Percentiles rank a stretch among this genome's conserved stretches.
phyloP scores from a whole-genome alignment of 106 monocot species.

The Dendrobium officinale region DNA sequence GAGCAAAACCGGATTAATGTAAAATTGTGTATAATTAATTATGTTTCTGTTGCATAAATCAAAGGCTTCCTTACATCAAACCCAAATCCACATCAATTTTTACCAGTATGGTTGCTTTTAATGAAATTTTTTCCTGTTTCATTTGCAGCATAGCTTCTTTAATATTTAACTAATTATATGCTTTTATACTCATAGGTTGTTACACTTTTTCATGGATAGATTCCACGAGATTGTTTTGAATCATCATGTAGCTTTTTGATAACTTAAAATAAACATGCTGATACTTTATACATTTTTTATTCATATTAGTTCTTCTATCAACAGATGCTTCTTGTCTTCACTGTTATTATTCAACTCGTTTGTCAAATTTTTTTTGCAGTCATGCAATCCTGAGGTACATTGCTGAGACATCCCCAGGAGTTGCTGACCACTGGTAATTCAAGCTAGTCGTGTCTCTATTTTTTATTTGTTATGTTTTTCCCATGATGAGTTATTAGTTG shows the following conservation, averaged over 20 bases:
- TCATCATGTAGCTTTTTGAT: not conserved
- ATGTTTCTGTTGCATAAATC: too few relatives aligned
- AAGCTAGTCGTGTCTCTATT: not conserved
- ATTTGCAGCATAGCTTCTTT: too few relatives aligned
- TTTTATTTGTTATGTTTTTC: not conserved
- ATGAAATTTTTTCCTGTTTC: too few relatives aligned
- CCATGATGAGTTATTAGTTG: too few relatives aligned
- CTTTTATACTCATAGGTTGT: too few relatives aligned
- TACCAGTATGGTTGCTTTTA: too few relatives aligned
- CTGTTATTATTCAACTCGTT: not conserved
- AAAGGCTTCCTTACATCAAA: too few relatives aligned
- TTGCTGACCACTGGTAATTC: constrained; percentile 73
- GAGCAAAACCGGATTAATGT: too few relatives aligned
- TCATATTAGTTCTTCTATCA: not conserved
- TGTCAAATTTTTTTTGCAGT: constrained; percentile 22
- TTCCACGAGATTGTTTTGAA: not conserved
- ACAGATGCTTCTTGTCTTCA: not conserved
- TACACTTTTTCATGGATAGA: too few relatives aligned
- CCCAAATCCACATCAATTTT: too few relatives aligned
- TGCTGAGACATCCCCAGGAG: constrained; percentile 47
- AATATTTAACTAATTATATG: too few relatives aligned
- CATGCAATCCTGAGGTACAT: constrained; percentile 81
- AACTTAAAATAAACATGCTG: not conserved
- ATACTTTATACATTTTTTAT: constrained; percentile 1
- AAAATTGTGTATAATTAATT: too few relatives aligned